Conservation (phyloP, 2,329 filamentous ascomycete species). For the Waltergamsia citrina region DNA sequence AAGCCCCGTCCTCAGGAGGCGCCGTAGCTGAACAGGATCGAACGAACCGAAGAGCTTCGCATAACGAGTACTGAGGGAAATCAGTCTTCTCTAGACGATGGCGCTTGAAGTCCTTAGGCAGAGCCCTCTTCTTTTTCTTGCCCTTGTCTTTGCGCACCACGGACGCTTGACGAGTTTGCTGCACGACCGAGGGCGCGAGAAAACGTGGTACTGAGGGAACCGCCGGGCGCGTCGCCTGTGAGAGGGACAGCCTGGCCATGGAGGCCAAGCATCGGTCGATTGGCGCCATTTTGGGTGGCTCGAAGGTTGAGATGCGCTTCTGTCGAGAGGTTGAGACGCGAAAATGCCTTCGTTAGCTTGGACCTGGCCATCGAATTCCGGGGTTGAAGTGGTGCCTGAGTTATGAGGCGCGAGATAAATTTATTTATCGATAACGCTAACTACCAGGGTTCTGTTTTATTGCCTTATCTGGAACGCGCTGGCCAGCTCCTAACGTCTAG, state of each 20-base stretch:
- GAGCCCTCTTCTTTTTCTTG: constrained; percentile 44
- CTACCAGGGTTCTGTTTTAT: no score
- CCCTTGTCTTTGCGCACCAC: constrained; percentile 38
- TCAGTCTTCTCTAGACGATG: constrained; percentile 59
- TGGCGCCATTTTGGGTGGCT: constrained; percentile 14
- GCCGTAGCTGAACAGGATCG: no score
- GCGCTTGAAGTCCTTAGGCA: constrained; percentile 55
- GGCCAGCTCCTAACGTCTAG: not conserved
- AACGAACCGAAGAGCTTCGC: constrained; percentile 85
- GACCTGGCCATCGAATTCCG: not conserved
- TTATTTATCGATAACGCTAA: constrained; percentile 4
- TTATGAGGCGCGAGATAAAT: not conserved
- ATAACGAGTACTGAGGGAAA: constrained; percentile 61
- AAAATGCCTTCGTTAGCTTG: constrained; percentile 1
- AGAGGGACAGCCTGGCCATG: constrained; percentile 39
- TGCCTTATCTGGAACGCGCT: not conserved
- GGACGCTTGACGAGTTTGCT: constrained; percentile 31
- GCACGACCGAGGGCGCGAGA: constrained; percentile 32
- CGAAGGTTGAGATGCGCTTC: not conserved
- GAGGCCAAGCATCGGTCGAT: constrained; percentile 44
- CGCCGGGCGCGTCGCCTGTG: constrained; percentile 30
- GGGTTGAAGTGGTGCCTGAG: constrained; percentile 1
- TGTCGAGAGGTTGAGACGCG: not conserved
- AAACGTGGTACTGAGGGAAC: constrained; percentile 35
- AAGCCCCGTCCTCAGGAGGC: no score